phyloP scores from a whole-genome alignment of 2,329 filamentous ascomycete species.

The Trichoderma semiorbis region DNA sequence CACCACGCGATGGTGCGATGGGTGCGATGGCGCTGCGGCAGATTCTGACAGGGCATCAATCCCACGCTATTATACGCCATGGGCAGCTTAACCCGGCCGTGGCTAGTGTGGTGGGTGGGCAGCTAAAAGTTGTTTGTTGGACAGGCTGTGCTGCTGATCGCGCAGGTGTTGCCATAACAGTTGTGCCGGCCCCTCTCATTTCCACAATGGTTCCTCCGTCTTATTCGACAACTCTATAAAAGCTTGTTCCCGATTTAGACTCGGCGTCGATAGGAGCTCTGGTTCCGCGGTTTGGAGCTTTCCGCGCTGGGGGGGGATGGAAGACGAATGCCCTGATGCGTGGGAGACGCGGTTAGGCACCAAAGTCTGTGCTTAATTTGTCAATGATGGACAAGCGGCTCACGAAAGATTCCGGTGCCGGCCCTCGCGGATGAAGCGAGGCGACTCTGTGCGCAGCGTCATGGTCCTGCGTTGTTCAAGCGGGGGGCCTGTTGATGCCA shows the following conservation, averaged over 20 bases:
- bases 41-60: background rate
- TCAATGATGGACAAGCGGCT: background rate
- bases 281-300: conserved; percentile 3
- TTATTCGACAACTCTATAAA: conserved; percentile 4
- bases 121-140: background rate
- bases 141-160: conserved; percentile 14
- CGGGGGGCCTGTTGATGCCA: background rate
- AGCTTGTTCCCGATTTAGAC: conserved; percentile 10
- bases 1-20: background rate
- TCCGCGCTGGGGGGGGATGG: background rate
- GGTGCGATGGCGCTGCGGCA: background rate
- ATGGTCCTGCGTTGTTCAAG: background rate
- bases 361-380: background rate
- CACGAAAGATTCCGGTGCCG: background rate
- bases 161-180: background rate
- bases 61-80: background rate
- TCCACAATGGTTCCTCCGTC: conserved; percentile 12
- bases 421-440: background rate
- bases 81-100: background rate
- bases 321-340: background rate
- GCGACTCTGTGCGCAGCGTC: background rate
- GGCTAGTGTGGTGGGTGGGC: conserved; percentile 9
- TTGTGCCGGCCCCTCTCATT: conserved; percentile 7
- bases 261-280: background rate
- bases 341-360: background rate